A percentile compares a stretch with the other conserved stretches of the same genome.
These are phyloP conservation scores for Aspergillus costaricaensis DNA, from an alignment of 2,329 filamentous ascomycete genomes.

Conservation along the genomic window DNA sequence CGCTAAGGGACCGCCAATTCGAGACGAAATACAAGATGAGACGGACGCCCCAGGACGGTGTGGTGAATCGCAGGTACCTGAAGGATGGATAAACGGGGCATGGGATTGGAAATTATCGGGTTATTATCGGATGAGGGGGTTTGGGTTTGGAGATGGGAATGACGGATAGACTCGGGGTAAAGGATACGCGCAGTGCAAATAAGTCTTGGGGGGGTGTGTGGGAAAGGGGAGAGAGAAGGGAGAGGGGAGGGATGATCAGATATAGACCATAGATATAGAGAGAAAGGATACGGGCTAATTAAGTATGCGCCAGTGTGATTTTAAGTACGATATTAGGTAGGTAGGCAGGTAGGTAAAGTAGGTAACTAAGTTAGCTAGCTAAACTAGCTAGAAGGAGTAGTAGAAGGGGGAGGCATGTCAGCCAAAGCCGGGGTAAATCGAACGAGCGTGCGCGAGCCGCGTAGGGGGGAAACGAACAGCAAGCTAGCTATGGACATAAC, in stretches of 20 bases:
- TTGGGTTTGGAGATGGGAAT: neutral
- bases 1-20: neutral
- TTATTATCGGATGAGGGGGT: neutral
- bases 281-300: neutral
- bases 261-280: neutral
- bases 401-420: neutral
- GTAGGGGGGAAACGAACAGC: neutral
- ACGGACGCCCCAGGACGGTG: neutral
- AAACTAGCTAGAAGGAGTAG: too few relatives aligned
- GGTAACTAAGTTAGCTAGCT: neutral
- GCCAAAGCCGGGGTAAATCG: neutral
- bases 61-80: slow-evolving; percentile 3
- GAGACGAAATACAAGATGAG: neutral
- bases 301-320: neutral
- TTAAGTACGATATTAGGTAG: neutral
- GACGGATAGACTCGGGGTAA: neutral
- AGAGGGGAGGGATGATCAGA: neutral
- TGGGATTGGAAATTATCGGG: neutral
- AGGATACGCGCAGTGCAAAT: neutral
- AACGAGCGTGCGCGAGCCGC: neutral
- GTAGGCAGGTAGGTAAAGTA: neutral
- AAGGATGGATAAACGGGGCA: slow-evolving; percentile 2
- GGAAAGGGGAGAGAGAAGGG: neutral
- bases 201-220: neutral
- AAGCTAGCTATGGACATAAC: neutral